These are phyloP conservation scores for Phytophthora megakarya DNA, from an alignment of 352 stramenopile species.

Conservation along the genomic window DNA sequence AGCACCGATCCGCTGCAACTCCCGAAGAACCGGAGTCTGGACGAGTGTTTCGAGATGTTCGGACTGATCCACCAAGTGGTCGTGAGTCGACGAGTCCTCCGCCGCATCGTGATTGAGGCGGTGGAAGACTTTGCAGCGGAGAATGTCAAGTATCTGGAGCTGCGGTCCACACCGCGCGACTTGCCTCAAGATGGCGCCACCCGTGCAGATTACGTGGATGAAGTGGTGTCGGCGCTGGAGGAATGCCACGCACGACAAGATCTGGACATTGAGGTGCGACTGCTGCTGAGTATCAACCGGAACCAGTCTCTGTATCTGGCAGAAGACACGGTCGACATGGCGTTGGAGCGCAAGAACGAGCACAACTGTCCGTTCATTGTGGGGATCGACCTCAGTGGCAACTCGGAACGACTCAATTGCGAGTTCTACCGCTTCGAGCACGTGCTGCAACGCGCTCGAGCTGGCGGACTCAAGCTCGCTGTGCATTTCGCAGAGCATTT, in stretches of 20 bases:
- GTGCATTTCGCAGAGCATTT: slow-evolving; percentile 94
- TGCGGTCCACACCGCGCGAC: slow-evolving; percentile 79
- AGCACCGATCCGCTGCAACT: slow-evolving; percentile 38
- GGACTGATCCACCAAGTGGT: slow-evolving; percentile 84
- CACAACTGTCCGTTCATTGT: slow-evolving; percentile 64
- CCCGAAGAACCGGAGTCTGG: slow-evolving; percentile 59
- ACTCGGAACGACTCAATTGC: slow-evolving; percentile 76
- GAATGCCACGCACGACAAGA: slow-evolving; percentile 61
- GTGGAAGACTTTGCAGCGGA: slow-evolving; percentile 85
- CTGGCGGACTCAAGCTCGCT: slow-evolving; percentile 81
- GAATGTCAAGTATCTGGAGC: slow-evolving; percentile 85
- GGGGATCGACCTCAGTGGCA: slow-evolving; percentile 87
- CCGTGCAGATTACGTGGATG: slow-evolving; percentile 70
- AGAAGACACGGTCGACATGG: slow-evolving; percentile 65
- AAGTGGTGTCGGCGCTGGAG: slow-evolving; percentile 68
- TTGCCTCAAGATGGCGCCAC: slow-evolving; percentile 60
- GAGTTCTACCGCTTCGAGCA: slow-evolving; percentile 87
- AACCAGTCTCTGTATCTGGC: slow-evolving; percentile 70
- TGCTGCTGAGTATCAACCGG: slow-evolving; percentile 85
- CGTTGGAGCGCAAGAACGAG: slow-evolving; percentile 52
- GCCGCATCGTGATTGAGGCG: slow-evolving; percentile 71
- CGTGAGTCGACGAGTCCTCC: slow-evolving; percentile 63
- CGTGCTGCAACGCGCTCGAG: slow-evolving; percentile 70
- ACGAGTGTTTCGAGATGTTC: slow-evolving; percentile 92
- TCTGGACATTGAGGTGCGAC: slow-evolving; percentile 71